These are phyloP conservation scores for Fusarium denticulatum DNA, from an alignment of 2,329 filamentous ascomycete genomes.

Conservation along the genomic window DNA sequence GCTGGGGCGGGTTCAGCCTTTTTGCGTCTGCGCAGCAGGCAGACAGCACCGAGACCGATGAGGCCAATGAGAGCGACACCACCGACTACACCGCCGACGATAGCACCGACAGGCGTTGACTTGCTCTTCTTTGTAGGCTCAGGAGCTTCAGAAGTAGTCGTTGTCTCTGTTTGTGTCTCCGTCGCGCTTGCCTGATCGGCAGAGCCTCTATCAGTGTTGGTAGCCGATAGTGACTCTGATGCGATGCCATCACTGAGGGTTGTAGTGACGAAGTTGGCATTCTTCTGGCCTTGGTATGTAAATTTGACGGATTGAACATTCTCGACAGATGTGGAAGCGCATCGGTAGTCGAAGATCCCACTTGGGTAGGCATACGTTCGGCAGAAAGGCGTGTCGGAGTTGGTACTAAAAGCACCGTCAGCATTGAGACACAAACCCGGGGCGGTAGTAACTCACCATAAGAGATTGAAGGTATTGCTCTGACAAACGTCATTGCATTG, in stretches of 20 bases:
- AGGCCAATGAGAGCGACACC: neutral
- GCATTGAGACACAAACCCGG: neutral
- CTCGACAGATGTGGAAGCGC: neutral
- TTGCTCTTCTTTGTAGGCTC: neutral
- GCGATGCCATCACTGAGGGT: neutral
- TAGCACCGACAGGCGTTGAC: neutral
- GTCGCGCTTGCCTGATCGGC: neutral
- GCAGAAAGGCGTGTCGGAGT: neutral
- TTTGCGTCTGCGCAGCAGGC: neutral
- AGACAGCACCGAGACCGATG: neutral
- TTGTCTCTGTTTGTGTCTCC: neutral
- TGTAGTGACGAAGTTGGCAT: neutral
- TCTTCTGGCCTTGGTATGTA: neutral
- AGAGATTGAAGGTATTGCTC: neutral
- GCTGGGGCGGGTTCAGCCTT: neutral
- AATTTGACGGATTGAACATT: neutral
- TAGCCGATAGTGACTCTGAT: neutral
- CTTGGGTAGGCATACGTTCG: conserved; percentile 2
- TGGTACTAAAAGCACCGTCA: rapidly evolving
- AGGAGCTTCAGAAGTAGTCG: neutral
- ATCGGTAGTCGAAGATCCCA: neutral
- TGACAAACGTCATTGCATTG: neutral
- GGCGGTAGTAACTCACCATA: neutral
- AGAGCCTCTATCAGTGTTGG: rapidly evolving
- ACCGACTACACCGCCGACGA: neutral